Percentiles rank a stretch among this genome's conserved stretches.
These are phyloP conservation scores for Gnomoniopsis sp. DNA, from an alignment of 2,329 filamentous ascomycete species.

Conservation along the genomic window DNA sequence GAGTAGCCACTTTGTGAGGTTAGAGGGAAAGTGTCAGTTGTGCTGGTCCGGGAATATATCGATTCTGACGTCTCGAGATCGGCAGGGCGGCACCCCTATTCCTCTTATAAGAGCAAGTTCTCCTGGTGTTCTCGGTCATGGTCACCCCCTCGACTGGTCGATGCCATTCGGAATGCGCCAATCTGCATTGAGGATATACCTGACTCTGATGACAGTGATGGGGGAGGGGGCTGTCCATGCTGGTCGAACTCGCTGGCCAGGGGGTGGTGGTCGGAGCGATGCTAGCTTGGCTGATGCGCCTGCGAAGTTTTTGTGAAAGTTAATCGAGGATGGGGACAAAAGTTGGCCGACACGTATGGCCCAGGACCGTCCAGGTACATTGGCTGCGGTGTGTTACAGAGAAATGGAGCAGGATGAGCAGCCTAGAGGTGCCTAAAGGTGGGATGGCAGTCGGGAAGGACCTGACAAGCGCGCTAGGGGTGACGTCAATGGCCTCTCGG, in stretches of 20 bases:
- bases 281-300: slow-evolving; percentile 4
- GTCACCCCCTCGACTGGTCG: no score
- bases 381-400: not conserved
- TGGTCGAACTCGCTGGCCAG: not conserved
- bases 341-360: slow-evolving; percentile 6
- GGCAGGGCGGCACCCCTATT: not conserved
- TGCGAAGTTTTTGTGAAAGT: slow-evolving; percentile 1
- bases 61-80: no score
- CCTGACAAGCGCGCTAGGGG: not conserved
- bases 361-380: no score
- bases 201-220: no score
- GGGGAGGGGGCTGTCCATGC: not conserved
- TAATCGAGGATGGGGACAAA: not conserved
- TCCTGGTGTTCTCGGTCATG: not conserved
- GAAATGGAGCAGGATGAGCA: no score
- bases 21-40: not conserved
- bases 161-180: no score
- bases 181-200: no score
- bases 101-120: slow-evolving; percentile 1
- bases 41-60: no score
- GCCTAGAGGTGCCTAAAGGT: no score
- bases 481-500: slow-evolving; percentile 9
- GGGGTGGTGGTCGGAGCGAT: not conserved
- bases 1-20: not conserved
- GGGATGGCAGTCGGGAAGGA: slow-evolving; percentile 4